Percentiles rank a stretch among this genome's conserved stretches.
These are phyloP conservation scores for Cryptomeria japonica DNA, from an alignment of 75 land plant species.

Conservation along the genomic window DNA sequence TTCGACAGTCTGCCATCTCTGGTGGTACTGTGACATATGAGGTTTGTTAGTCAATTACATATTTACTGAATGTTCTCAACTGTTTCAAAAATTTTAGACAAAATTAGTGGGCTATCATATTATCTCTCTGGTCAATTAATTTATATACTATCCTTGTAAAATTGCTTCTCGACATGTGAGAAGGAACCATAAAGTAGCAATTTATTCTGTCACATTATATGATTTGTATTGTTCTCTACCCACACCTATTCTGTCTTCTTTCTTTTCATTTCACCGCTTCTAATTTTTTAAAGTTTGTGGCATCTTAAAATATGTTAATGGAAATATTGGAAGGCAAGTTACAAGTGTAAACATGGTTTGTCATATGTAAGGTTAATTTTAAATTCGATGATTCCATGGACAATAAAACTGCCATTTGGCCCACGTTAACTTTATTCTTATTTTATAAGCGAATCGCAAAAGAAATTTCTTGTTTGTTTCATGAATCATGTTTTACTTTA, in stretches of 20 bases:
- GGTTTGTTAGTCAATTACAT: conserved; percentile 26
- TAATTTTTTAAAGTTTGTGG: neutral
- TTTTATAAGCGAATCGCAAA: neutral
- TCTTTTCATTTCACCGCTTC: neutral
- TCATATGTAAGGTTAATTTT: neutral
- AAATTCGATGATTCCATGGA: neutral
- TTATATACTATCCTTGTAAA: neutral
- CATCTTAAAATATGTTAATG: neutral
- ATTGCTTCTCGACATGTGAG: neutral
- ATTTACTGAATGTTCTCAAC: neutral
- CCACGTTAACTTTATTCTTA: neutral
- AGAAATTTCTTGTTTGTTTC: neutral
- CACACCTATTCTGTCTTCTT: neutral
- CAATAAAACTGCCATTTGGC: neutral
- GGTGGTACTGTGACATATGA: conserved; percentile 73
- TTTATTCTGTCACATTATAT: neutral
- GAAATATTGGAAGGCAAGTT: neutral
- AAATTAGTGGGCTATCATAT: neutral
- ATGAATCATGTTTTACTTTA: neutral
- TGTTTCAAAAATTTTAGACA: neutral
- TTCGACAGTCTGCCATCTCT: conserved; percentile 59
- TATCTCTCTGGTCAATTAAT: neutral
- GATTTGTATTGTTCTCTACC: neutral
- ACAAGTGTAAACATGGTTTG: neutral
- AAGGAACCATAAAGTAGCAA: neutral